Percentiles rank a stretch among this genome's conserved stretches.
Conservation (phyloP, 768 basidiomycete genomes). For the Cystofilobasidium capitatum region DNA sequence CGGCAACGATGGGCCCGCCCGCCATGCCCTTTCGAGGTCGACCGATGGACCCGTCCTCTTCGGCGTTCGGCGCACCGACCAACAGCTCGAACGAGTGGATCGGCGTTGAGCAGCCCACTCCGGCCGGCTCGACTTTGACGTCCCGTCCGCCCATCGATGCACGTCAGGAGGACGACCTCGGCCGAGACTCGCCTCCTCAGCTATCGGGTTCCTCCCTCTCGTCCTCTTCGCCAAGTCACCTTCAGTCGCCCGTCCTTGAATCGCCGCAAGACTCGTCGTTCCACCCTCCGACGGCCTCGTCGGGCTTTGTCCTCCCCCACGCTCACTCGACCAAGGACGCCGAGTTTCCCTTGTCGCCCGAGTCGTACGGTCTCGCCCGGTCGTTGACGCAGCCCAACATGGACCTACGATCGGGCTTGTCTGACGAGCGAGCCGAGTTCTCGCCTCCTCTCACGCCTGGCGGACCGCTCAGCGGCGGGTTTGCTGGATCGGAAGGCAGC, state of each 20-base stretch:
- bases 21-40: not conserved
- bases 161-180: not conserved
- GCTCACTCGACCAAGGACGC: not conserved
- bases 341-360: conserved; percentile 10
- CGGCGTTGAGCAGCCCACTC: not conserved
- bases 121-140: too few species aligned
- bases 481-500: not conserved
- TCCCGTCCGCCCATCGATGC: not conserved
- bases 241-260: conserved; percentile 7
- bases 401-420: not conserved
- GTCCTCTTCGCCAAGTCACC: conserved; percentile 6
- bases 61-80: not conserved
- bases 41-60: not conserved
- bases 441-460: conserved; percentile 19
- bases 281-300: not conserved
- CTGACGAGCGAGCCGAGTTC: not conserved
- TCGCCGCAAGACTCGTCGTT: not conserved
- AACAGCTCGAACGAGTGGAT: not conserved
- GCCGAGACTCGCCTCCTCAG: not conserved
- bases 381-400: not conserved
- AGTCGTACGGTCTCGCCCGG: not conserved
- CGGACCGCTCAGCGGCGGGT: not conserved
- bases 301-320: not conserved
- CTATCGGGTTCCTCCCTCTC: not conserved
- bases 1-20: not conserved